Percentiles rank a stretch among this genome's conserved stretches.
Conservation (phyloP, 208 protist species). For the Crithidia acanthocephali region DNA sequence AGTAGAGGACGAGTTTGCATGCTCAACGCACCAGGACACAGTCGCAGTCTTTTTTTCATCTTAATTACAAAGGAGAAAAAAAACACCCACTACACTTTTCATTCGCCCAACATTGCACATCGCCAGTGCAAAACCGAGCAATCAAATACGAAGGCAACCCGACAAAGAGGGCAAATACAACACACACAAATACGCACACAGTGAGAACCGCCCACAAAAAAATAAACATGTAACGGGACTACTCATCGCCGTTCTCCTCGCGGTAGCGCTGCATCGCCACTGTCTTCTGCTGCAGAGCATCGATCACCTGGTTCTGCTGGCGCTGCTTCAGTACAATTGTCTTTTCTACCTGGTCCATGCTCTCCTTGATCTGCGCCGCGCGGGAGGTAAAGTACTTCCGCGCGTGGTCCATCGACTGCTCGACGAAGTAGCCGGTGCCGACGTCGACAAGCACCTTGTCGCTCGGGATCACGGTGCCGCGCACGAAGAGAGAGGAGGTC, state of each 20-base stretch:
- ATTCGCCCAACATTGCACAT: too few relatives aligned
- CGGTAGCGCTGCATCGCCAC: constrained; percentile 61
- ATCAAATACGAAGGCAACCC: too few relatives aligned
- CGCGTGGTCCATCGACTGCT: constrained; percentile 75
- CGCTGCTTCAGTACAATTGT: constrained; percentile 77
- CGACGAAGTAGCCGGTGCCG: constrained; percentile 88
- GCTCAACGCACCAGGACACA: too few relatives aligned
- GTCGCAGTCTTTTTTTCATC: background rate
- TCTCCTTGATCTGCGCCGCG: constrained; percentile 81
- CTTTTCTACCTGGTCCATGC: constrained; percentile 78
- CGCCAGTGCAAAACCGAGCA: too few relatives aligned
- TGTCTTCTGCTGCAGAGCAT: constrained; percentile 69
- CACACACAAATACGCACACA: too few relatives aligned
- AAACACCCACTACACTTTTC: too few relatives aligned
- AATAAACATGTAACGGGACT: background rate
- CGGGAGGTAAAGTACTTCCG: constrained; percentile 74
- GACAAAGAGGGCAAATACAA: background rate
- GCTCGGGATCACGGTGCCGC: constrained; percentile 66
- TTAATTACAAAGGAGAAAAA: background rate
- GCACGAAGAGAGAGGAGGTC: constrained; percentile 82
- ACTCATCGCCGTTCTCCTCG: constrained; percentile 25
- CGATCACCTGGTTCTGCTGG: constrained; percentile 84
- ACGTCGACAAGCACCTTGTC: constrained; percentile 86
- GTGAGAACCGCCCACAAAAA: background rate
- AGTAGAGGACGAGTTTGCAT: too few relatives aligned